Base-by-base conservation (phyloP, 2,329 filamentous ascomycete species). In the Fusarium algeriense region DNA sequence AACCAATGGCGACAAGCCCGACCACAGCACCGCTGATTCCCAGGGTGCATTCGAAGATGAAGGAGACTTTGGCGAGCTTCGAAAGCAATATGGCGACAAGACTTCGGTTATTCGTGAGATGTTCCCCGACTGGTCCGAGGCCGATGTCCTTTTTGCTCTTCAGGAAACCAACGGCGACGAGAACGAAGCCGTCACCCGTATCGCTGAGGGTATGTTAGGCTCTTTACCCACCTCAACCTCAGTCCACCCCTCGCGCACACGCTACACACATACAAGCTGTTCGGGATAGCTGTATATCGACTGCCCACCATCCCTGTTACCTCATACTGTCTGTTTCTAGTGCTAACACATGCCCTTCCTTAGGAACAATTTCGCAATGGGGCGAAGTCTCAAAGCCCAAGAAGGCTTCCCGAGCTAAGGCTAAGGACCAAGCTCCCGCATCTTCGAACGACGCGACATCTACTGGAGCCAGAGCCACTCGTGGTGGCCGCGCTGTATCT, bases 121-220 rank as follows among this genome's bases (percentile, higher is more conserved):
- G 85, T 98, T 97, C 85, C 90, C 93, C 66, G 92, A 94, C 82
- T 98, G 95, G 96, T 95, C 94, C 76, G 93, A 97, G 79, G 93
- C 95, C 81, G 95, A 98, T 81, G 90, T 98, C 71, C 90, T 98
- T 72, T 96, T 96, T 81, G 95, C 95, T 69, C 87, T 99, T 66
- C 90, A 97, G 82, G 96, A 99, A 85, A 92, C 91, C 61, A 89
- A 93, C 77, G 93, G 93, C 77, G 92, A 96, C 82, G 86, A 94
- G 77, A 88, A 92, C 75, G 83, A 89, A 76, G 90, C 92, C 73
- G 92, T 93, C 79, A 90, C 92, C 77, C 90, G 91, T 82, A 95
- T 96, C 81, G 90, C 91, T 76, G 91, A 95, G 82, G 92, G 92
- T 94, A 86, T 68, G 80, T 80, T 55, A 69, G 60, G 57, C 71